Evolutionary conservation across 257 asterid genomes (phyloP).

Genomic region (Penstemon barbatus): DNA sequence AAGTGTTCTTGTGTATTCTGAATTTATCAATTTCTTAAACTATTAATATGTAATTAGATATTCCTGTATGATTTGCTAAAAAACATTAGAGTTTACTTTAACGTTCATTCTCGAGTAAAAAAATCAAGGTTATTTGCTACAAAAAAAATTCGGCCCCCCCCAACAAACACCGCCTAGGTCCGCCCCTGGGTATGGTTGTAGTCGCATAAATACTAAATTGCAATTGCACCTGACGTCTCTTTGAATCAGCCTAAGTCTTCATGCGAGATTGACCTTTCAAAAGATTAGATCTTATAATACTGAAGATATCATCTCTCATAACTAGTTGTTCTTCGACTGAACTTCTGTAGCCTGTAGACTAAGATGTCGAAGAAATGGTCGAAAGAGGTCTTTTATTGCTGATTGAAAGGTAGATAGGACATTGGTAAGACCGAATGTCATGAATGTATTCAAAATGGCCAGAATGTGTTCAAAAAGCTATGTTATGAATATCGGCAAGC

Average conservation of each 20-base stretch:
- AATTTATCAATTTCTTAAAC: too few relatives aligned
- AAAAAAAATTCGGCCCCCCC: background rate
- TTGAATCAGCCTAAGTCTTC: background rate
- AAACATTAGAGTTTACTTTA: too few relatives aligned
- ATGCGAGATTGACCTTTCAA: background rate
- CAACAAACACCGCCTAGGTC: too few relatives aligned
- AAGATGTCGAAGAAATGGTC: background rate
- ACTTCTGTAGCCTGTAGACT: too few relatives aligned
- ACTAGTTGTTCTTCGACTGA: too few relatives aligned
- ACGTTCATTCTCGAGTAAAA: too few relatives aligned
- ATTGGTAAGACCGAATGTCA: slow-evolving; percentile 4
- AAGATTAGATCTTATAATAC: too few relatives aligned
- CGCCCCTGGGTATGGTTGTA: background rate
- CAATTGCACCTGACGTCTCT: background rate
- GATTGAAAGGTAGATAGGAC: slow-evolving; percentile 19
- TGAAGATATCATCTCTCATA: too few relatives aligned
- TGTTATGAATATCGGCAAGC: slow-evolving; percentile 1
- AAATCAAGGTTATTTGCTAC: too few relatives aligned
- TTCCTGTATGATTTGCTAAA: too few relatives aligned
- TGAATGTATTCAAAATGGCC: slow-evolving; percentile 12
- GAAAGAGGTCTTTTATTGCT: background rate
- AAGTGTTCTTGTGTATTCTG: too few relatives aligned
- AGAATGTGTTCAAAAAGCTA: slow-evolving; percentile 4
- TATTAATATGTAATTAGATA: too few relatives aligned
- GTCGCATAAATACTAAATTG: background rate